A percentile compares a stretch with the other conserved stretches of the same genome.
Conservation (phyloP, 225 moss, liverwort and hornwort species). For the Asterella californica region DNA sequence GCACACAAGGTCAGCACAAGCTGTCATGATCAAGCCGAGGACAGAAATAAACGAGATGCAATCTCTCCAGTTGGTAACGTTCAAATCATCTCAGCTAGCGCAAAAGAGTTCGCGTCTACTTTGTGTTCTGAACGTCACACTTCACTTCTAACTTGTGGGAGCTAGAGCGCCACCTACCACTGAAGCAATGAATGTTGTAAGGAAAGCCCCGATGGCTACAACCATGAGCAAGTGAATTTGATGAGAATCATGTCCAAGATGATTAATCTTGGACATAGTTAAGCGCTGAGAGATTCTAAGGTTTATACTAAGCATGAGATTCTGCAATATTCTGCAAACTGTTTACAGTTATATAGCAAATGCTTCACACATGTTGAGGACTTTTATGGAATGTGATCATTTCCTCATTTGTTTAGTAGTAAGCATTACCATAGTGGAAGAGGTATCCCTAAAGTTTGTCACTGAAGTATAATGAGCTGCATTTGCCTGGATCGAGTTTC, state of each 20-base stretch:
- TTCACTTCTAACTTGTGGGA: not conserved
- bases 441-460: not conserved
- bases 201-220: not conserved
- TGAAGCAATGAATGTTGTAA: not conserved
- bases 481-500: not conserved
- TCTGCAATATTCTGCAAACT: not conserved
- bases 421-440: no score
- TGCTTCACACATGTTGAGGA: not conserved
- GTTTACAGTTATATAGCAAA: not conserved
- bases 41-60: conserved; percentile 42
- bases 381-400: not conserved
- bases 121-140: not conserved
- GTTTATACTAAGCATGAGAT: not conserved
- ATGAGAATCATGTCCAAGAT: not conserved
- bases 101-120: not conserved
- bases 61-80: conserved; percentile 52
- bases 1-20: conserved; percentile 11
- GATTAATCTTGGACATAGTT: not conserved
- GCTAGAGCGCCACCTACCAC: not conserved
- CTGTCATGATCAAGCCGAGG: conserved; percentile 29
- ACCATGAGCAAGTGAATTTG: not conserved
- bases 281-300: not conserved
- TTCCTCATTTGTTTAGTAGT: not conserved
- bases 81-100: not conserved
- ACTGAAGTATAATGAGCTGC: not conserved